A percentile compares a stretch with the other conserved stretches of the same genome.
Conservation (phyloP, 768 basidiomycete genomes). For the Xerocomus potaroensis region DNA sequence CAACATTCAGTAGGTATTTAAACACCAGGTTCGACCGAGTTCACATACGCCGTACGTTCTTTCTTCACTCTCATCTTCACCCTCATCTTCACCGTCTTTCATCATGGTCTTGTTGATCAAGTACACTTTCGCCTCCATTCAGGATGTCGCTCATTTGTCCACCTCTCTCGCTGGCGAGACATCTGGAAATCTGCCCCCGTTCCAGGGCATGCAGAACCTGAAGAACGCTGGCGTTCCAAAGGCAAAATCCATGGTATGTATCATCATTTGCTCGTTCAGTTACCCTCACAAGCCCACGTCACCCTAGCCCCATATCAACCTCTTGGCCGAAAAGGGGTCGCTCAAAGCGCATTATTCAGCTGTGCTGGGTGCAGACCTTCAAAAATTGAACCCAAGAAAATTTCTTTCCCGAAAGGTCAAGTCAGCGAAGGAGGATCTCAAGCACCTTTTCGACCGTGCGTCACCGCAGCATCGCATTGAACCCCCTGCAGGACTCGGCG, state of each 20-base stretch:
- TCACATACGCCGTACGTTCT: neutral
- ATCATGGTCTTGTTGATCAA: conserved; percentile 18
- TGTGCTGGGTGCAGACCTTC: conserved; percentile 2
- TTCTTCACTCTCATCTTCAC: neutral
- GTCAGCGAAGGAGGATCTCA: conserved; percentile 8
- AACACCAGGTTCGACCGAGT: neutral
- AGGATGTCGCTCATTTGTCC: conserved; percentile 10
- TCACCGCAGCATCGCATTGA: neutral
- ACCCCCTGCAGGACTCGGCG: neutral
- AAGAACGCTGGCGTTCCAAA: conserved; percentile 9
- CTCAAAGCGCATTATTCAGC: conserved; percentile 2
- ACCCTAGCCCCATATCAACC: conserved; percentile 6
- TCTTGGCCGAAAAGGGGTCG: neutral
- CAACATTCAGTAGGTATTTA: neutral
- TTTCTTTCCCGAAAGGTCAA: conserved; percentile 8
- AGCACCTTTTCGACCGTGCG: neutral
- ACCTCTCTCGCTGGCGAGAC: conserved; percentile 3
- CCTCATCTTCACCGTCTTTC: neutral
- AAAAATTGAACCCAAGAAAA: neutral
- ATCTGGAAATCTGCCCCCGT: neutral
- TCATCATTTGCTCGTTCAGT: neutral
- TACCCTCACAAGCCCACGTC: neutral
- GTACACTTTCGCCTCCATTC: conserved; percentile 10
- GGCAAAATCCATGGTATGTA: conserved; percentile 7
- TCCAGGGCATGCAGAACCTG: neutral